Percentiles rank a stretch among this genome's conserved stretches.
phyloP scores from a whole-genome alignment of 305 asterid species.

The Coffea humblotiana region DNA sequence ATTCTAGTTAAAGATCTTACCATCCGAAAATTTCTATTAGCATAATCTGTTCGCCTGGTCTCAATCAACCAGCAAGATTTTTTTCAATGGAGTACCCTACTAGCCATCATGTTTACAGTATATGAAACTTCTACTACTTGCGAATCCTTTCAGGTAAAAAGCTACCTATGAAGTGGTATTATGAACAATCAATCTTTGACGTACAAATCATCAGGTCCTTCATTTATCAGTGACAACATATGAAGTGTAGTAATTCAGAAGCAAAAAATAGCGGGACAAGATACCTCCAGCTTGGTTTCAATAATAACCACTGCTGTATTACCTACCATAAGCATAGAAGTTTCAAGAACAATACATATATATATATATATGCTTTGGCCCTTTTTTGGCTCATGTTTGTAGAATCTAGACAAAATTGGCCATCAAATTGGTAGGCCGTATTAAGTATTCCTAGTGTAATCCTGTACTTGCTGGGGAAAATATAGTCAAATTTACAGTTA shows the following conservation, averaged over 20 bases:
- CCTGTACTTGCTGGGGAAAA: not conserved
- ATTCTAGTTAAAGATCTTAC: too few species aligned
- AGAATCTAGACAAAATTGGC: not conserved
- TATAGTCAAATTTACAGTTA: conserved; percentile 5
- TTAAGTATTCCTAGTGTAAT: conserved; percentile 8
- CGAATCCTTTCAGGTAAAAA: too few species aligned
- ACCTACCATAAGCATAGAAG: not conserved
- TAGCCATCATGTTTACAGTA: too few species aligned
- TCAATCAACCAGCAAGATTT: too few species aligned
- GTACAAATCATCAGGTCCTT: not conserved
- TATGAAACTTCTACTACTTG: too few species aligned
- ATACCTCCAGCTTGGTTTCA: not conserved
- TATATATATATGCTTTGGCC: not conserved
- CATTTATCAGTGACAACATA: not conserved
- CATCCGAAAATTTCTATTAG: too few species aligned
- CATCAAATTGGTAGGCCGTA: not conserved
- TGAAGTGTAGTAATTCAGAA: not conserved
- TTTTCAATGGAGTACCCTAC: too few species aligned
- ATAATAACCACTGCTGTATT: not conserved
- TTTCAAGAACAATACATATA: not conserved
- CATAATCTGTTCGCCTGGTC: too few species aligned
- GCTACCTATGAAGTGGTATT: too few species aligned
- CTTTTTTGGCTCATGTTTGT: not conserved
- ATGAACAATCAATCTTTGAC: too few species aligned
- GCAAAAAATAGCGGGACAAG: not conserved